These are phyloP conservation scores for Medakamo hakoo DNA, from an alignment of 139 green algal genomes.

Conservation along the genomic window DNA sequence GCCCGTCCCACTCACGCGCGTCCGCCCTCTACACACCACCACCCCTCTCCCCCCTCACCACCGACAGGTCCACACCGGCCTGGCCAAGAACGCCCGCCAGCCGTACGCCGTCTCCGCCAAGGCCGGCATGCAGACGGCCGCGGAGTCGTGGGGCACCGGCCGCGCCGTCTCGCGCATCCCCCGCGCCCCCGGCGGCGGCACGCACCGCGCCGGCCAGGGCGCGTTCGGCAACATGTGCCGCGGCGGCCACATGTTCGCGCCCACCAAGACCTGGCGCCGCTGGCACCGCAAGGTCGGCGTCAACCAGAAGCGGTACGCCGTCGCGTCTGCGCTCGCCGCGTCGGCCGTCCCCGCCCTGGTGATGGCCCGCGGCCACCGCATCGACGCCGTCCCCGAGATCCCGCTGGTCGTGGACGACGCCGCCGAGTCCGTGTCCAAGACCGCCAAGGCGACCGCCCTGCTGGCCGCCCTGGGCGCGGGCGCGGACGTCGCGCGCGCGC, in stretches of 20 bases:
- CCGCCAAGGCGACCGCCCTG: constrained; percentile 63
- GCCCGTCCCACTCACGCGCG: no score
- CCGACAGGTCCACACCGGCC: constrained; percentile 77
- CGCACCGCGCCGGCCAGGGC: constrained; percentile 90
- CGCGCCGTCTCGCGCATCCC: constrained; percentile 98
- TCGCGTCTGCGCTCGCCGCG: constrained; percentile 86
- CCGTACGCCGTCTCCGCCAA: constrained; percentile 84
- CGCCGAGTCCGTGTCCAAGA: constrained; percentile 74
- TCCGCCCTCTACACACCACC: no score
- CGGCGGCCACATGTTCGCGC: constrained; percentile 95
- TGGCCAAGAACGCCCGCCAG: constrained; percentile 95
- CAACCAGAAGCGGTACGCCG: constrained; percentile 86
- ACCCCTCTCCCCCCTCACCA: no score
- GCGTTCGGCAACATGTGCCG: constrained; percentile 99
- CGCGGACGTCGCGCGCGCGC: constrained; percentile 54
- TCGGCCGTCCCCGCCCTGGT: constrained; percentile 88
- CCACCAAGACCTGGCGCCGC: constrained; percentile 89
- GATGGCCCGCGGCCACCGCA: constrained; percentile 86
- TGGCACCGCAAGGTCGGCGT: constrained; percentile 99
- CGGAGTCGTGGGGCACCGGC: constrained; percentile 98
- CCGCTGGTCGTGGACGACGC: constrained; percentile 85
- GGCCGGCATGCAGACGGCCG: constrained; percentile 91
- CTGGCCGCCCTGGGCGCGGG: constrained; percentile 55
- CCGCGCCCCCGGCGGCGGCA: constrained; percentile 90
- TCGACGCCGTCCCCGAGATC: constrained; percentile 88